These are phyloP conservation scores for Thielaviopsis ethacetica DNA, from an alignment of 2,329 filamentous ascomycete species.

Conservation along the genomic window DNA sequence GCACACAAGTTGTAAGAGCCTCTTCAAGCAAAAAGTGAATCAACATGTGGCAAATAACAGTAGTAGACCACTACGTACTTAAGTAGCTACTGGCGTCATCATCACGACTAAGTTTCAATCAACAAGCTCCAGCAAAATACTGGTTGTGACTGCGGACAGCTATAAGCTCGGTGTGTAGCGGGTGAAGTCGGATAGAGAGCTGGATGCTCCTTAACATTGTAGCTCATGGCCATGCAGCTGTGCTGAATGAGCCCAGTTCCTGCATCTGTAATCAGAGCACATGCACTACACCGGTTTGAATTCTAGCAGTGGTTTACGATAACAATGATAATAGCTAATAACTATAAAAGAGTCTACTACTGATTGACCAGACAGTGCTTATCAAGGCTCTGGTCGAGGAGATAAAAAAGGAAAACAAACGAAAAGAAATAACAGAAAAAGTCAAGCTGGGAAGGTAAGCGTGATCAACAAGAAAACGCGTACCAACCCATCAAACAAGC, in stretches of 20 bases:
- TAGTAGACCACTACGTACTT: too few species aligned
- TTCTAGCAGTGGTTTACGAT: not conserved
- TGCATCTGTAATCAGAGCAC: not conserved
- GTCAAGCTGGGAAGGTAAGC: not conserved
- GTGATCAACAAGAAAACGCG: not conserved
- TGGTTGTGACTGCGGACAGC: not conserved
- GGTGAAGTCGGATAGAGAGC: not conserved
- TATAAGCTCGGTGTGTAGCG: not conserved
- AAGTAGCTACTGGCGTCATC: not conserved
- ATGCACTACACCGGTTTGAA: not conserved
- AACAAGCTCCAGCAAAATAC: not conserved
- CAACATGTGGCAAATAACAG: too few species aligned
- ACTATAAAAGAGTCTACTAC: not conserved
- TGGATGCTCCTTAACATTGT: not conserved
- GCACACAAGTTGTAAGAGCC: too few species aligned
- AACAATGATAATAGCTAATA: not conserved
- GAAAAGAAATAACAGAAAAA: too few species aligned
- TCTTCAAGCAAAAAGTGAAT: too few species aligned
- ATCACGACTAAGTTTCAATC: not conserved
- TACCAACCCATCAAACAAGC: not conserved
- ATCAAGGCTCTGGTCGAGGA: not conserved
- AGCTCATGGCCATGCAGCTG: not conserved
- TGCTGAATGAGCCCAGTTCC: not conserved
- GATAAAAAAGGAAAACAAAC: conserved; percentile 1
- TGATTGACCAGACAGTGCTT: not conserved